Conservation (phyloP, 2,329 filamentous ascomycete species). For the Cercospora canescens region DNA sequence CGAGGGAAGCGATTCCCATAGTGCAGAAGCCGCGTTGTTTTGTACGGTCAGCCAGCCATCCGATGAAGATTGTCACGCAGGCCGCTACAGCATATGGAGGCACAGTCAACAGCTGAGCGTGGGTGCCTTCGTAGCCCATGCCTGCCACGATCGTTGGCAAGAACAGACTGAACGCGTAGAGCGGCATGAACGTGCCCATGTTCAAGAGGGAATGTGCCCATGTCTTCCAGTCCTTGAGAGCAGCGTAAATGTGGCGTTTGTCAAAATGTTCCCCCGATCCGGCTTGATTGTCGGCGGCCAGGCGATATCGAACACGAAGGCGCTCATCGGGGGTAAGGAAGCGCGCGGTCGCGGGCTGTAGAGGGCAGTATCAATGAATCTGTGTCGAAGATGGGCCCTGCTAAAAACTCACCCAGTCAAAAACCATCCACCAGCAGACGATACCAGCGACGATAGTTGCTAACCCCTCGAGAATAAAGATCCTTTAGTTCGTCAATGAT, state of each 20-base stretch:
- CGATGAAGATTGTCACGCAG: slow-evolving; percentile 65
- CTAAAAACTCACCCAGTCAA: slow-evolving; percentile 50
- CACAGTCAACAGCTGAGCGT: slow-evolving; percentile 56
- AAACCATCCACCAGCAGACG: slow-evolving; percentile 32
- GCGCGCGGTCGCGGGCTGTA: slow-evolving; percentile 53
- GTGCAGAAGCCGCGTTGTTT: slow-evolving; percentile 76
- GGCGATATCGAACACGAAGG: slow-evolving; percentile 22
- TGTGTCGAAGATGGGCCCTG: not conserved
- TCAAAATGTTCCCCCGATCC: slow-evolving; percentile 39
- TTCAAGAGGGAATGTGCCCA: slow-evolving; percentile 69
- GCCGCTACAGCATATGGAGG: slow-evolving; percentile 74
- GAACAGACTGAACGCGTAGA: slow-evolving; percentile 35
- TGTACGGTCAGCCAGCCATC: slow-evolving; percentile 75
- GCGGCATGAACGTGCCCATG: slow-evolving; percentile 53
- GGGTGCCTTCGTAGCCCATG: slow-evolving; percentile 39
- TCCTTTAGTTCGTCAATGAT: slow-evolving; percentile 50
- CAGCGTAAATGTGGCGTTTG: slow-evolving; percentile 24
- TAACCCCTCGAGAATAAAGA: slow-evolving; percentile 59
- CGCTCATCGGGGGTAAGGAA: slow-evolving; percentile 54
- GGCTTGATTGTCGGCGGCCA: slow-evolving; percentile 24
- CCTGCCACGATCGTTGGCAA: slow-evolving; percentile 74
- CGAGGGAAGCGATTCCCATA: slow-evolving; percentile 67
- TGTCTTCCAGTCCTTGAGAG: slow-evolving; percentile 78
- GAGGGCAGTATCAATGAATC: not conserved
- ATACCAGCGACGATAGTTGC: slow-evolving; percentile 60